Evolutionary conservation across 1,139 yeast species (phyloP), one percentile per base, ranked within the genome.

Genomic region (Arxiozyma heterogenica): DNA sequence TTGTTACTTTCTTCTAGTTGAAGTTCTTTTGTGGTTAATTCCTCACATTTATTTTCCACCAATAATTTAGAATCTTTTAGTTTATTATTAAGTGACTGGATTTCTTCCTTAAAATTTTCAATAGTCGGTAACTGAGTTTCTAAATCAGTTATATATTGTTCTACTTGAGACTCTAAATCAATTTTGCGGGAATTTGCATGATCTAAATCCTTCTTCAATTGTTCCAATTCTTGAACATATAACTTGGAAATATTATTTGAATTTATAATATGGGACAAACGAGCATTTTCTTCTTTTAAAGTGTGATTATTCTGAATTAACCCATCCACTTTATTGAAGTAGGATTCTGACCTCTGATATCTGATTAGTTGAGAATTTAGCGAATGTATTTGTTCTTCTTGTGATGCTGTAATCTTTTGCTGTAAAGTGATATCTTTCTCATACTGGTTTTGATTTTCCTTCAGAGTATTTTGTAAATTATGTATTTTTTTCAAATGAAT

Each of bases 121-220:
- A 91, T 77, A 1, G 84, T 75, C 0, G 98, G 98, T 54, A 89
- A 84, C 62, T 86, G 84, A 27, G 81, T 77, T 65, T 90, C 95
- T 59, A 93, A 74, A 66, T 91, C 97, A 39, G 74, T 75, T 41
- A 90, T 80, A 61, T 91, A 84, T 0, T 78, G 73, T 60, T 85
- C 84, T 58, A 91, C 74, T 68, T 89, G 93, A 42, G 74, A 69
- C 55, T 91, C 86, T 54, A 91, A 75, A 55, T 80, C 78, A 55
- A 81, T 83, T 63, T 87, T 90, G 55, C 86, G 84, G 39, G 83
- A 77, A 15, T 30, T 30, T 30, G 38, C 15, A 30, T 30, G 11
- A n/a, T 34, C 47, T 5, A 21, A 21, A 22, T n/a, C 27, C 47
- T 44, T 44, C 6, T 17, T 44, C 47, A 22, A 9, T 39, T 39